phyloP scores from a whole-genome alignment of 1,284 basidiomycete genomes.

The Heterobasidion irregulare region DNA sequence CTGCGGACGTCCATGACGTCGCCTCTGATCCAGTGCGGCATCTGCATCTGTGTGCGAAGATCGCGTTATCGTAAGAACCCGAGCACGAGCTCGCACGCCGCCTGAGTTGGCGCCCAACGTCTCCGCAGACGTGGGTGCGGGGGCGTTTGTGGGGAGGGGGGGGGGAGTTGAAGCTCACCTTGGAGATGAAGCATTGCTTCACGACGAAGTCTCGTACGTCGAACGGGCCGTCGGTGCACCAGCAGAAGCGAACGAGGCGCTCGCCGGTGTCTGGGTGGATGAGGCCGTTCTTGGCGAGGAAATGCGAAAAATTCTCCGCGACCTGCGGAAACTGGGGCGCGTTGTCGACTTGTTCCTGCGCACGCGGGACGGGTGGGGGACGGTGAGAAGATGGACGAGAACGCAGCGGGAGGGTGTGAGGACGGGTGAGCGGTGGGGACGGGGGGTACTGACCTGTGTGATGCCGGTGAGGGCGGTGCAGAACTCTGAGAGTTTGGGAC shows the following conservation, averaged over 20 bases:
- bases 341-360: slow-evolving; percentile 71
- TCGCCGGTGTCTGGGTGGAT: slow-evolving; percentile 50
- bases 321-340: slow-evolving; percentile 75
- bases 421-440: not conserved
- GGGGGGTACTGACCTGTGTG: slow-evolving; percentile 58
- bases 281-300: slow-evolving; percentile 60
- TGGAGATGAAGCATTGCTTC: slow-evolving; percentile 83
- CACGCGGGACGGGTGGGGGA: slow-evolving; percentile 1
- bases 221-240: slow-evolving; percentile 76
- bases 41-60: slow-evolving; percentile 38
- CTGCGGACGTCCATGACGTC: slow-evolving; percentile 65
- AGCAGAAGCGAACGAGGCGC: slow-evolving; percentile 55
- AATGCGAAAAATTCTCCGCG: slow-evolving; percentile 54
- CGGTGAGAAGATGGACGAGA: not conserved
- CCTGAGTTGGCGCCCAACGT: too few relatives aligned
- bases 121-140: too few relatives aligned
- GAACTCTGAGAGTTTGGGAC: slow-evolving; percentile 74
- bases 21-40: slow-evolving; percentile 64
- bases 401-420: not conserved
- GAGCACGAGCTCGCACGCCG: too few relatives aligned
- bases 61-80: not conserved
- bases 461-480: slow-evolving; percentile 89
- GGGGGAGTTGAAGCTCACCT: slow-evolving; percentile 39
- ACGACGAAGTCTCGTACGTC: slow-evolving; percentile 82
- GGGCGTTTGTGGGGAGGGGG: not conserved